Conservation (phyloP, 345 rosid species). For the Syzygium aromaticum region DNA sequence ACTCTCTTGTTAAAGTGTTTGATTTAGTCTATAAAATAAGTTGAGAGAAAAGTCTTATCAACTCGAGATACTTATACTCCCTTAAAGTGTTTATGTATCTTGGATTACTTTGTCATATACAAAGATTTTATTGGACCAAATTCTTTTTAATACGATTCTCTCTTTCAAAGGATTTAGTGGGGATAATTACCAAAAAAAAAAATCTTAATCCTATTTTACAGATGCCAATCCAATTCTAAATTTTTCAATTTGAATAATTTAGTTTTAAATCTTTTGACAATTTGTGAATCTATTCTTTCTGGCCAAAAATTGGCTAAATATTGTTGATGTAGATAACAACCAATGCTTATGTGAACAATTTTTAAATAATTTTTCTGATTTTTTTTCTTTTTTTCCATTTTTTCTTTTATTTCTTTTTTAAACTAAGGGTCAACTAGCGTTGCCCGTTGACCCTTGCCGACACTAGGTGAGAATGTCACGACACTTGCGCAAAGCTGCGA, state of each 20-base stretch:
- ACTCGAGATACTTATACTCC: neutral
- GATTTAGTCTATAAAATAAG: neutral
- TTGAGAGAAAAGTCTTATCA: neutral
- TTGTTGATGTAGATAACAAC: no score
- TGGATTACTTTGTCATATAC: neutral
- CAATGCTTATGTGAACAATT: rapidly evolving
- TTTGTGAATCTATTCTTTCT: rapidly evolving
- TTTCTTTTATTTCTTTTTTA: no score
- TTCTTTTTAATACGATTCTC: neutral
- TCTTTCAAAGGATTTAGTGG: neutral
- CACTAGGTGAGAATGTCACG: no score
- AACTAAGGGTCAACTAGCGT: no score
- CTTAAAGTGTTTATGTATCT: neutral
- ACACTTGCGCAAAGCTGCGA: neutral
- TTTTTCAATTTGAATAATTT: neutral
- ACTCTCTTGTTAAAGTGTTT: neutral
- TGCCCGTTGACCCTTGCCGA: no score
- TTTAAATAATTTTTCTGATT: neutral
- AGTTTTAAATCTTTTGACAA: neutral
- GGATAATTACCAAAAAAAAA: neutral
- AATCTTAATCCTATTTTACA: neutral
- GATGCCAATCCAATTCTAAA: rapidly evolving
- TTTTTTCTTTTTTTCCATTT: no score
- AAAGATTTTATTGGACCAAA: neutral
- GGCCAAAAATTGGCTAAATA: neutral